phyloP scores from a whole-genome alignment of 345 rosid species.

The Clarkia xantiana region DNA sequence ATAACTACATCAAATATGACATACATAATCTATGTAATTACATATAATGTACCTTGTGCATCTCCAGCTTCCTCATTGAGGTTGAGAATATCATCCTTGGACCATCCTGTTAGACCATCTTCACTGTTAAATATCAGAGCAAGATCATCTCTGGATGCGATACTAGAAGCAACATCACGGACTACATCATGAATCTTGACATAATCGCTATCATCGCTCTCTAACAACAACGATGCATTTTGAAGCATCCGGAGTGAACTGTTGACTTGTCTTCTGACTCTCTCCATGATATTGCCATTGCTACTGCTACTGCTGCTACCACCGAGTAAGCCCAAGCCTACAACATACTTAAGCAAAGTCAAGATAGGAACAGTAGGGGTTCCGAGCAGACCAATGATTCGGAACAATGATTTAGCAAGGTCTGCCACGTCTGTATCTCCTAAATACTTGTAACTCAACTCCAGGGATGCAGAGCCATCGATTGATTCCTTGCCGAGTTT shows the following conservation, averaged over 20 bases:
- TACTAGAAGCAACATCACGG: background rate
- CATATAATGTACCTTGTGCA: no score
- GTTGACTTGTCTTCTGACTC: background rate
- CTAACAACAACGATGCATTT: background rate
- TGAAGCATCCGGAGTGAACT: background rate
- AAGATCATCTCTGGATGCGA: background rate
- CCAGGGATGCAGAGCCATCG: background rate
- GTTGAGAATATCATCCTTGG: no score
- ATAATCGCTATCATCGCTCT: background rate
- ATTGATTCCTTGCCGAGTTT: background rate
- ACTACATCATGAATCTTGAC: background rate
- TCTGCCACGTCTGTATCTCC: no score
- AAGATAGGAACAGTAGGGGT: no score
- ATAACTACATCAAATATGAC: no score
- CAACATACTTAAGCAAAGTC: background rate
- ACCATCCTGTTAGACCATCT: no score
- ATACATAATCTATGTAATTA: no score
- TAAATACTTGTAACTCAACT: no score
- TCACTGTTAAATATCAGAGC: background rate
- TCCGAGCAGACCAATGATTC: no score
- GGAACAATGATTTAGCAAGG: no score
- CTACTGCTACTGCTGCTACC: background rate
- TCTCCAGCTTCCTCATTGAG: no score
- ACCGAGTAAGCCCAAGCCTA: background rate
- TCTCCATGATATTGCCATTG: background rate